Base-by-base conservation (phyloP, 2,329 filamentous ascomycete species). In the Taxawa tesnikishii region DNA sequence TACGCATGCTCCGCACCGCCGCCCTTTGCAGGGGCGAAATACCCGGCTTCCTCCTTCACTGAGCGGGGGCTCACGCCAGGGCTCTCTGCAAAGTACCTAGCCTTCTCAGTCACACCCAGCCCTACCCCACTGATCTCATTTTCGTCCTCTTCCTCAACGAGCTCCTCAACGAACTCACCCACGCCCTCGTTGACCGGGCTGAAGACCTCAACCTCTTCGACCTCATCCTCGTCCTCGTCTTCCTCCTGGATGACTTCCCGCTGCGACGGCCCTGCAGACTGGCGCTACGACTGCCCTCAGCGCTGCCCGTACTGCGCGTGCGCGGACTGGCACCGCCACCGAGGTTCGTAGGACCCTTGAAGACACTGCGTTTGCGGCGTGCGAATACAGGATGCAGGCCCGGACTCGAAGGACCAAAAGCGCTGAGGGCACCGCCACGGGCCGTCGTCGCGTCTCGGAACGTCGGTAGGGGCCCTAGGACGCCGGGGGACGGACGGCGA, bases 281-380 rank as follows among this genome's bases (percentile, higher is more conserved):
- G 2, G 69, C 69, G 5, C 55, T 56, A 4, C 60, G 36, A 26
- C 45, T 51, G 15, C 37, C 38, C 10, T 41, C 41, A 5, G 38
- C 39, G 10, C 45, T 39, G 23, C 29, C 29, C 15, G 38, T 19
- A 3, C 27, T 25, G 27, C 31, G 27, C 14, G 29, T 15, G 8
- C 34, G 31, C 1, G 16, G 26, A 11, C 62, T 77, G 36, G 68
- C 65, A 30, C 37, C 19, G 26, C 36, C 76, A 43, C 50, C 62
- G 41, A 70, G 69, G 17, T 79, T 59, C 55, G 75, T 75, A 0
- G 83, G 83, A 0, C 83, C 83, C 51, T 88, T 88, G 62, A 92
- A 90, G 2, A 87, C 55, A 34, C 75, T 83, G 36, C 80, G 71
- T 59, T 88, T 92, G 36, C 83, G 63, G 51, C 84, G 84, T 2